Evolutionary conservation across 495 filamentous ascomycete genomes (phyloP).

Genomic region (Trichoderma orchidacearum): DNA sequence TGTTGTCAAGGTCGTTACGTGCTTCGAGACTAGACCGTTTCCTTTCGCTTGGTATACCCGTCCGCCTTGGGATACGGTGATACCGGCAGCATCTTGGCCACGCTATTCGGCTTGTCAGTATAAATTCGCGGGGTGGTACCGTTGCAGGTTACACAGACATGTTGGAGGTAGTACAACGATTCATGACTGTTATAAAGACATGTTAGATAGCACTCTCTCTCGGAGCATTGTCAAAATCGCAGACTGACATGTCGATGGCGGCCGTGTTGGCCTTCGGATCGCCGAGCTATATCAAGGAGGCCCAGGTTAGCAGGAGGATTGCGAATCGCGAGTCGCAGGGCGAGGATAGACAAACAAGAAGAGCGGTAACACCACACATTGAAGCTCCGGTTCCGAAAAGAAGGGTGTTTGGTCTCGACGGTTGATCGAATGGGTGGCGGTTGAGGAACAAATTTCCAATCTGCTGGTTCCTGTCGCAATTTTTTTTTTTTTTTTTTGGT

Average conservation of each 20-base stretch:
- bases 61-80: slow-evolving; percentile 69
- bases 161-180: slow-evolving; percentile 72
- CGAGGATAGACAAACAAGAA: neutral
- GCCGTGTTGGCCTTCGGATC: slow-evolving; percentile 40
- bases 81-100: slow-evolving; percentile 88
- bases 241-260: slow-evolving; percentile 64
- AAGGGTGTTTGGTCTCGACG: no score
- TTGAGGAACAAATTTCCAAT: no score
- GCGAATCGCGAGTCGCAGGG: no score
- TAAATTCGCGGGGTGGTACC: neutral
- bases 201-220: no score
- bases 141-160: neutral
- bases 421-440: no score
- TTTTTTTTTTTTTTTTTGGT: no score
- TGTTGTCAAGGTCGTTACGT: slow-evolving; percentile 79
- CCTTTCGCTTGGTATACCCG: slow-evolving; percentile 84
- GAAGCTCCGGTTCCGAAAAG: no score
- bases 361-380: slow-evolving; percentile 7
- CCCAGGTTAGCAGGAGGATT: neutral
- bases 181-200: no score
- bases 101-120: slow-evolving; percentile 32
- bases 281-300: neutral
- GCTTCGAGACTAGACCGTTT: slow-evolving; percentile 80
- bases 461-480: no score
- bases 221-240: no score